Conservation (phyloP, 306 rosid species). For the Gillenia trifoliata region DNA sequence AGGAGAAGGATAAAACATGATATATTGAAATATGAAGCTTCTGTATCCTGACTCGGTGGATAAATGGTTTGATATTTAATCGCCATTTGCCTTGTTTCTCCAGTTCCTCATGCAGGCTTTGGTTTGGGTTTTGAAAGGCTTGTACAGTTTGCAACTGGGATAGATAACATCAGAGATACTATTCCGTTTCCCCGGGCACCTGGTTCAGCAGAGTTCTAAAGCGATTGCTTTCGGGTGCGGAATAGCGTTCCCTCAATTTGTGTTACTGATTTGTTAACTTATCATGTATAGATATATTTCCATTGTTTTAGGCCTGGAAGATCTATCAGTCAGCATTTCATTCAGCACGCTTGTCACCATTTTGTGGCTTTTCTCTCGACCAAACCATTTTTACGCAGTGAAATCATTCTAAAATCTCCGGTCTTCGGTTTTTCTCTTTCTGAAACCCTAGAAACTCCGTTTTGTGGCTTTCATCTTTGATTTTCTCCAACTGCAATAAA, state of each 20-base stretch:
- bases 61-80: background rate
- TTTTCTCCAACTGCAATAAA: no score
- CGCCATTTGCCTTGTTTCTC: slow-evolving; percentile 10
- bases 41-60: background rate
- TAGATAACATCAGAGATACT: slow-evolving; percentile 82
- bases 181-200: slow-evolving; percentile 93
- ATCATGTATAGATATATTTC: background rate
- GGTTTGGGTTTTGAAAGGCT: slow-evolving; percentile 96
- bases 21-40: no score
- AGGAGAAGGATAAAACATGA: background rate
- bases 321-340: no score
- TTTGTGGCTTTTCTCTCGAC: no score
- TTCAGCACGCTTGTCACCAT: no score
- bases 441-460: no score
- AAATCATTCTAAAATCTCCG: no score
- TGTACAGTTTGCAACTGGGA: slow-evolving; percentile 87
- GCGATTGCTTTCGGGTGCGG: background rate
- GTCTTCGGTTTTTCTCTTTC: no score
- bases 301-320: slow-evolving; percentile 1
- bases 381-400: no score
- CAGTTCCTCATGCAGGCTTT: slow-evolving; percentile 95
- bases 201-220: slow-evolving; percentile 77
- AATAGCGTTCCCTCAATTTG: background rate
- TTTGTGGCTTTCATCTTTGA: no score
- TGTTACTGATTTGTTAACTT: background rate